Percentiles rank a stretch among this genome's conserved stretches.
Conservation (phyloP, 2,329 filamentous ascomycete species). For the Pochonia chlamydosporia region DNA sequence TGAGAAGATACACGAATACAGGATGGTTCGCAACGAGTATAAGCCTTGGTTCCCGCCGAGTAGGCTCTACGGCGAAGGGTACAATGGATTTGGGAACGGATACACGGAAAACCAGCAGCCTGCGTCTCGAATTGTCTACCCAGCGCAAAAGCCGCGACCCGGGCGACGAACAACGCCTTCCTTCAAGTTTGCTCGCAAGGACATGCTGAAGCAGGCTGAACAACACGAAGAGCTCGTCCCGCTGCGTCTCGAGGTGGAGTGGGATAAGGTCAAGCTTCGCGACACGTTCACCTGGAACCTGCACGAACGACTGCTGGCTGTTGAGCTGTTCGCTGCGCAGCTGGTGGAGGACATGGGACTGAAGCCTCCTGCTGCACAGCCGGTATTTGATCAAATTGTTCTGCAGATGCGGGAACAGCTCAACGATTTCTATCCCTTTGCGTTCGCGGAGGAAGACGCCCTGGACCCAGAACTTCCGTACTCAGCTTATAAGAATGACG, state of each 20-base stretch:
- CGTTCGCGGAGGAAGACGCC: conserved; percentile 83
- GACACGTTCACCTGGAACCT: conserved; percentile 99
- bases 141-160: conserved; percentile 66
- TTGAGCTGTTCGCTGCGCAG: conserved; percentile 80
- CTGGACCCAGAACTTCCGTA: conserved; percentile 88
- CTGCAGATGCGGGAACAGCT: conserved; percentile 82
- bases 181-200: conserved; percentile 70
- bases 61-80: conserved; percentile 66
- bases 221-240: conserved; percentile 89
- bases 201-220: conserved; percentile 80
- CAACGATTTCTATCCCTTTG: conserved; percentile 87
- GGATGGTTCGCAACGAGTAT: conserved; percentile 49
- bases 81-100: conserved; percentile 84
- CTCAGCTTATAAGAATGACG: conserved; percentile 93
- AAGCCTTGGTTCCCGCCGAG: conserved; percentile 50
- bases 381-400: conserved; percentile 54
- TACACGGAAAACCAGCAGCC: conserved; percentile 66
- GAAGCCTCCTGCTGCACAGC: conserved; percentile 63
- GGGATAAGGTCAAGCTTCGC: conserved; percentile 90
- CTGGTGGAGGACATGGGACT: conserved; percentile 86
- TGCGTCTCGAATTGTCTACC: conserved; percentile 67
- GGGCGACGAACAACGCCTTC: conserved; percentile 70
- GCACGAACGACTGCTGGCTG: conserved; percentile 76
- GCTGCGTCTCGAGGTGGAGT: conserved; percentile 85
- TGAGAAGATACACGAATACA: conserved; percentile 65